These are phyloP conservation scores for Naganishia sp. DNA, from an alignment of 1,284 basidiomycete genomes.

Conservation along the genomic window DNA sequence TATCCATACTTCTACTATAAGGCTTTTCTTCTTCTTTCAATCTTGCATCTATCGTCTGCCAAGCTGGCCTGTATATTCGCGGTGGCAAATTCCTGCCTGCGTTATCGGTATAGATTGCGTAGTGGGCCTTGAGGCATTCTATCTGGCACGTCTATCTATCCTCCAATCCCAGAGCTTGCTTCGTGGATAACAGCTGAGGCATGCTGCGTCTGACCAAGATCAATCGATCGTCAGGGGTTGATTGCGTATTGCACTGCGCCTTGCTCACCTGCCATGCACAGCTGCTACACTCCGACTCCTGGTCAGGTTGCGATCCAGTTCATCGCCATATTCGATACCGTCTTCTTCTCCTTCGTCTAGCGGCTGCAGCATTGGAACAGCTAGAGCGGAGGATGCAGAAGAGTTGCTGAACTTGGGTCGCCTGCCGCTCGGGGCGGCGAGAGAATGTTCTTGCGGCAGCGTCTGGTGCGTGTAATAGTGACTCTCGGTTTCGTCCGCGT, in stretches of 20 bases:
- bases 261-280: constrained; percentile 13
- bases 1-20: no score
- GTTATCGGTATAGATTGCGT: no score
- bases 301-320: neutral
- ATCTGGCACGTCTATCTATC: no score
- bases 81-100: no score
- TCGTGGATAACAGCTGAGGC: constrained; percentile 11
- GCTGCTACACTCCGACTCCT: constrained; percentile 5
- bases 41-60: no score
- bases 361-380: neutral
- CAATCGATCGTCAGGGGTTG: neutral
- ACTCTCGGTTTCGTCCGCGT: no score
- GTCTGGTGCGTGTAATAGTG: no score
- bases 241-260: neutral
- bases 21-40: no score
- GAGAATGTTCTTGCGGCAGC: neutral
- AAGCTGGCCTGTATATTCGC: no score
- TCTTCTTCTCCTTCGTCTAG: constrained; percentile 10
- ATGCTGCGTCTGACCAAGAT: constrained; percentile 8
- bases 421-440: neutral
- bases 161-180: constrained; percentile 2
- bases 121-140: no score
- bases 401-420: constrained; percentile 15
- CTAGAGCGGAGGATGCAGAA: neutral
- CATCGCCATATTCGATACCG: neutral